Evolutionary conservation across 1,284 basidiomycete species (phyloP).

Genomic region (Leccinum glutinopallens): DNA sequence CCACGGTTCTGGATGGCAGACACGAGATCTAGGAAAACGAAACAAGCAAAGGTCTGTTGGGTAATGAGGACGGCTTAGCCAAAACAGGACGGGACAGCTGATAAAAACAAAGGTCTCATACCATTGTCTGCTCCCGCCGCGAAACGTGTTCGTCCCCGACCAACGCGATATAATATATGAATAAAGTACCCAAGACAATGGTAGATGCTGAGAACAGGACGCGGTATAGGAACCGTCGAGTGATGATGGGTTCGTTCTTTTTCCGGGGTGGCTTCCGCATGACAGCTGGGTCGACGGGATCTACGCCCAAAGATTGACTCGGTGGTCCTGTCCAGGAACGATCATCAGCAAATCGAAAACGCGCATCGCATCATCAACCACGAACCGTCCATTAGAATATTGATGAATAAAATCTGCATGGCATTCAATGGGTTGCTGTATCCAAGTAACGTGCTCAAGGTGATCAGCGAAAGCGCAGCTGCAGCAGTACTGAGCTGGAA

Average conservation of each 20-base stretch:
- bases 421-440: conserved; percentile 93
- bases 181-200: conserved; percentile 88
- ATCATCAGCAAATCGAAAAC: conserved; percentile 12
- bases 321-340: conserved; percentile 71
- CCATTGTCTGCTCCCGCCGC: conserved; percentile 92
- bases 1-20: conserved; percentile 95
- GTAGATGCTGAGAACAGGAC: conserved; percentile 90
- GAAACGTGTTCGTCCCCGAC: conserved; percentile 78
- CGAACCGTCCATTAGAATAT: conserved; percentile 97
- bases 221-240: conserved; percentile 68
- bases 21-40: conserved; percentile 95
- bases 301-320: conserved; percentile 94
- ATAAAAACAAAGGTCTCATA: conserved; percentile 38
- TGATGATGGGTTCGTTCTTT: conserved; percentile 90
- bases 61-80: not conserved
- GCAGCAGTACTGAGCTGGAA: conserved; percentile 98
- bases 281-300: conserved; percentile 89
- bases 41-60: conserved; percentile 85
- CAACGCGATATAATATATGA: conserved; percentile 83
- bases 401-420: conserved; percentile 99
- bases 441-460: conserved; percentile 87
- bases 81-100: not conserved
- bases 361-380: not conserved
- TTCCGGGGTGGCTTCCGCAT: conserved; percentile 89
- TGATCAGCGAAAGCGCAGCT: conserved; percentile 93